Conservation (phyloP, 257 asterid species). For the Phtheirospermum japonicum region DNA sequence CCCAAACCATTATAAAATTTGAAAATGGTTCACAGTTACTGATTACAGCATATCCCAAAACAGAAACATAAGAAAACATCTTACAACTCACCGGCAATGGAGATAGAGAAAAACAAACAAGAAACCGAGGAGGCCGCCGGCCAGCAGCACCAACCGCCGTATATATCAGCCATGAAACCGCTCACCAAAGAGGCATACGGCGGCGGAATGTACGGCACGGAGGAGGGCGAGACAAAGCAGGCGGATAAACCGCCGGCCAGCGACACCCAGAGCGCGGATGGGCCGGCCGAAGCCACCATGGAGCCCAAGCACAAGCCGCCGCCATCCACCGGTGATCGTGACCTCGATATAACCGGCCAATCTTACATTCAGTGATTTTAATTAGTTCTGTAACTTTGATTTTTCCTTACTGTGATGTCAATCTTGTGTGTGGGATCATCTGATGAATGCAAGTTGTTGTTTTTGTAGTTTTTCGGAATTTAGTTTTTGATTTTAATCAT, state of each 20-base stretch:
- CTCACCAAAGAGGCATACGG: slow-evolving; percentile 65
- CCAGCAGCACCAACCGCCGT: slow-evolving; percentile 41
- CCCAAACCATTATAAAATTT: too few relatives aligned
- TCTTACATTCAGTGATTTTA: slow-evolving; percentile 57
- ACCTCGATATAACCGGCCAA: slow-evolving; percentile 67
- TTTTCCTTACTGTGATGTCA: not conserved
- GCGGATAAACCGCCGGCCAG: slow-evolving; percentile 48
- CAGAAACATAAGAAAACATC: not conserved
- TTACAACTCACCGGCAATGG: slow-evolving; percentile 29
- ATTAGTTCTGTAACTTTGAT: not conserved
- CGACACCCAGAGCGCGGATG: slow-evolving; percentile 76
- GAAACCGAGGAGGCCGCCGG: slow-evolving; percentile 13
- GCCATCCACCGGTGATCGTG: slow-evolving; percentile 72
- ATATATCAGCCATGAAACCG: slow-evolving; percentile 56
- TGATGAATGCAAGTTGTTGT: too few relatives aligned
- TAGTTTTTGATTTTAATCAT: too few relatives aligned
- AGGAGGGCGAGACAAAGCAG: slow-evolving; percentile 31
- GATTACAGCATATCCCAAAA: too few relatives aligned
- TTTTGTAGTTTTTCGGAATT: too few relatives aligned
- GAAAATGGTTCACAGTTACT: too few relatives aligned
- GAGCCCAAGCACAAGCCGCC: slow-evolving; percentile 55
- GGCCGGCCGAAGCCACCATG: slow-evolving; percentile 45
- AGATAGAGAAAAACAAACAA: slow-evolving; percentile 24
- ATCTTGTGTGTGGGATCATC: not conserved
- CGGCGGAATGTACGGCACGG: slow-evolving; percentile 70